Conservation (phyloP, 805 yeast species). For the Myxozyma udenii region DNA sequence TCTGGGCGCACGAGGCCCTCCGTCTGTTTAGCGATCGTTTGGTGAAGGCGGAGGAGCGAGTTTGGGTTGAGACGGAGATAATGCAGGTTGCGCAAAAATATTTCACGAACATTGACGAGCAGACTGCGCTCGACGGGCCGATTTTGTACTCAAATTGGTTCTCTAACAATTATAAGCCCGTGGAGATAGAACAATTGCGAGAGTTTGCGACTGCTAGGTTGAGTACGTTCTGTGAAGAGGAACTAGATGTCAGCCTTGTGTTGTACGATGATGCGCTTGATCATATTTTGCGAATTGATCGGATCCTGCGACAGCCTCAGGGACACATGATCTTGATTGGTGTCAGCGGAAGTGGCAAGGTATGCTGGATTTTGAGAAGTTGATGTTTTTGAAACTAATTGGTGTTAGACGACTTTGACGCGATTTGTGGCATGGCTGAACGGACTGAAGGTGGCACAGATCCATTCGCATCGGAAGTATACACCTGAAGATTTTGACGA, state of each 20-base stretch:
- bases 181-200: slow-evolving; percentile 47
- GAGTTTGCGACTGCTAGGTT: slow-evolving; percentile 63
- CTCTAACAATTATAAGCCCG: slow-evolving; percentile 58
- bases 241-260: slow-evolving; percentile 56
- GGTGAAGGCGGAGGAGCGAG: slow-evolving; percentile 46
- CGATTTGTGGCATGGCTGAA: slow-evolving; percentile 90
- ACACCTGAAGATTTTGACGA: slow-evolving; percentile 63
- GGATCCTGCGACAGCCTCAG: slow-evolving; percentile 79
- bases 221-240: slow-evolving; percentile 64
- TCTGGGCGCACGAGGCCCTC: slow-evolving; percentile 80
- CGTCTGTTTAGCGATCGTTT: slow-evolving; percentile 76
- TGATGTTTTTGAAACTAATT: slow-evolving; percentile 1
- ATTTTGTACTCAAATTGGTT: slow-evolving; percentile 75
- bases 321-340: slow-evolving; percentile 90
- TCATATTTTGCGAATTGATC: slow-evolving; percentile 71
- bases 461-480: slow-evolving; percentile 56
- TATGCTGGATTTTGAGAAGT: background rate
- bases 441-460: slow-evolving; percentile 61
- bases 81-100: slow-evolving; percentile 36
- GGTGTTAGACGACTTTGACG: slow-evolving; percentile 52
- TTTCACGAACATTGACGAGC: slow-evolving; percentile 50
- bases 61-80: slow-evolving; percentile 47
- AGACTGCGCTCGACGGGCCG: slow-evolving; percentile 46
- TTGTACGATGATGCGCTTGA: slow-evolving; percentile 69
- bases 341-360: slow-evolving; percentile 74